phyloP scores from a whole-genome alignment of 495 filamentous ascomycete species.

The Aspergillus baeticus region DNA sequence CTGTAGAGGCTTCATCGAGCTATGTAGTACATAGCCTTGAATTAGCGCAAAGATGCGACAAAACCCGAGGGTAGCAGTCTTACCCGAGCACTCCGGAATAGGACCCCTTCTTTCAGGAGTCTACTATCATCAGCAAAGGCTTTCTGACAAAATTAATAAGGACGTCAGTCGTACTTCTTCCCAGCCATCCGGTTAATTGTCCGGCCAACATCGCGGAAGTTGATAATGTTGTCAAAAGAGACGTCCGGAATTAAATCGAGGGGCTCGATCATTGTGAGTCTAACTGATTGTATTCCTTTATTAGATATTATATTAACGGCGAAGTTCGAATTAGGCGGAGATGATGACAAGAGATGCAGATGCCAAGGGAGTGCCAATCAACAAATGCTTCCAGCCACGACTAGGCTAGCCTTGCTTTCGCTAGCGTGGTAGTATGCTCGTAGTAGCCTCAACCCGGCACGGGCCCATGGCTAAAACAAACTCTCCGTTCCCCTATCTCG shows the following conservation, averaged over 20 bases:
- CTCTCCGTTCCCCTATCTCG: no score
- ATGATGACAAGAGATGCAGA: no score
- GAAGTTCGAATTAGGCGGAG: no score
- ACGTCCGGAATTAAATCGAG: constrained; percentile 25
- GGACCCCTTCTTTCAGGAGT: constrained; percentile 62
- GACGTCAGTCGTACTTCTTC: constrained; percentile 42
- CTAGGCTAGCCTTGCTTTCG: no score
- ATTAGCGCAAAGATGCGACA: background rate
- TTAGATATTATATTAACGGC: no score
- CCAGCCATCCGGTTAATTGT: constrained; percentile 62
- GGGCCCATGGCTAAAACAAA: no score
- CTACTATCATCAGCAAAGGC: constrained; percentile 30
- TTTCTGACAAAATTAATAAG: background rate
- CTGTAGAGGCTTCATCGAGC: constrained; percentile 66
- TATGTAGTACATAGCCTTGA: constrained; percentile 11
- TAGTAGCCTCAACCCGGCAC: no score
- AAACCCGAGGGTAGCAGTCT: background rate
- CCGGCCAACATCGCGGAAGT: constrained; percentile 83
- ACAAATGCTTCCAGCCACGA: no score
- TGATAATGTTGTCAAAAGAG: constrained; percentile 67
- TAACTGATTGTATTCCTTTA: no score
- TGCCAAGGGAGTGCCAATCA: no score
- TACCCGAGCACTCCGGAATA: constrained; percentile 78
- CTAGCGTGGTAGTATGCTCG: no score
- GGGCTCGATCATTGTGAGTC: background rate